These are phyloP conservation scores for Chaetomium tenue DNA, from an alignment of 495 filamentous ascomycete genomes.

Conservation along the genomic window DNA sequence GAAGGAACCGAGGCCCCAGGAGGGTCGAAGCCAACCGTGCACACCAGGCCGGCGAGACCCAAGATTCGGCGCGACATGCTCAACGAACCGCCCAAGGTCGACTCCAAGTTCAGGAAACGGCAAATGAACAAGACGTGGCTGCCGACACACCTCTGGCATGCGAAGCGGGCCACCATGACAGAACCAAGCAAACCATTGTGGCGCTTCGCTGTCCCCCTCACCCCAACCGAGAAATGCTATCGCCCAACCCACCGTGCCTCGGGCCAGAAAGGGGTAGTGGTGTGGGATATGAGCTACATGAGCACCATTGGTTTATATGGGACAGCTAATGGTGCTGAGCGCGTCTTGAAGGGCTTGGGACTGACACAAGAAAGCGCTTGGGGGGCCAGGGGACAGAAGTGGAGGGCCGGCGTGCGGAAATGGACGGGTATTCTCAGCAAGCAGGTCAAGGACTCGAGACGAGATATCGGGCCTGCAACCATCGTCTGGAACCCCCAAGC, in stretches of 20 bases:
- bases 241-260: constrained; percentile 81
- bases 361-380: constrained; percentile 58
- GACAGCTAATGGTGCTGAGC: constrained; percentile 56
- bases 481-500: constrained; percentile 62
- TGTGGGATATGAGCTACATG: constrained; percentile 97
- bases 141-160: constrained; percentile 90
- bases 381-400: constrained; percentile 64
- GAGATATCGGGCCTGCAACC: constrained; percentile 70
- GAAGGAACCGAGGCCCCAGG: constrained; percentile 1
- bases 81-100: constrained; percentile 61
- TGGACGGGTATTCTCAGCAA: constrained; percentile 66
- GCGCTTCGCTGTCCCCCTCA: constrained; percentile 82
- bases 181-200: constrained; percentile 74
- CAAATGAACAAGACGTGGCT: constrained; percentile 91
- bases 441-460: constrained; percentile 52
- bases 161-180: constrained; percentile 87
- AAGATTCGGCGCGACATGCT: constrained; percentile 71
- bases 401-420: constrained; percentile 68
- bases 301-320: constrained; percentile 81
- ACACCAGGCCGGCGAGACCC: constrained; percentile 50
- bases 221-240: constrained; percentile 85
- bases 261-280: constrained; percentile 54
- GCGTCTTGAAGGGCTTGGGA: constrained; percentile 62
- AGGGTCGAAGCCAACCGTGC: constrained; percentile 31
- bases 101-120: constrained; percentile 76